Evolutionary conservation across 2,329 filamentous ascomycete species (phyloP).

Genomic region (Penicillium fuscoglaucum): DNA sequence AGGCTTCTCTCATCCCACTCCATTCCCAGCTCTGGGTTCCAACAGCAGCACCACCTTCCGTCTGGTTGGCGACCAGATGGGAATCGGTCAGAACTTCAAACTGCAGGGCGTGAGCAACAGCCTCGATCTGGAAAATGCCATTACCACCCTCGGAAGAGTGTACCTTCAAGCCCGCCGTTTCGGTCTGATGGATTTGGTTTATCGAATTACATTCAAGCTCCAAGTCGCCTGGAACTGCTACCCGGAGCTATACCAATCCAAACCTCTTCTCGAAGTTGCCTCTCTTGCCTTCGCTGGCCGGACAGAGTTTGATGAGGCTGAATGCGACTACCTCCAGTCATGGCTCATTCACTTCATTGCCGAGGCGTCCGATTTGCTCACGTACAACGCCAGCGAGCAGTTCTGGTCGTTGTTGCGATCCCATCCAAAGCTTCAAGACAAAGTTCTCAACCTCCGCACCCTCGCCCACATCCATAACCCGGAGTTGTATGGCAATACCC

Average conservation of each 20-base stretch:
- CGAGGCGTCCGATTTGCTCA: slow-evolving; percentile 15
- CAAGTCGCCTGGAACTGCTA: slow-evolving; percentile 27
- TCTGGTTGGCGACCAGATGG: slow-evolving; percentile 12
- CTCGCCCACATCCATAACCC: neutral
- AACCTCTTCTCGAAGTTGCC: slow-evolving; percentile 11
- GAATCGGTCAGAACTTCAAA: slow-evolving; percentile 3
- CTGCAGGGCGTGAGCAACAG: slow-evolving; percentile 5
- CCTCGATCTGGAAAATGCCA: slow-evolving; percentile 6
- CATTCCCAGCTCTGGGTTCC: neutral
- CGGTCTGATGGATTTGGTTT: slow-evolving; percentile 10
- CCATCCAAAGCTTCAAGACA: neutral
- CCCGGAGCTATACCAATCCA: slow-evolving; percentile 14
- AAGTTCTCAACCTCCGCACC: neutral
- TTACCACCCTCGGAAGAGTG: slow-evolving; percentile 13
- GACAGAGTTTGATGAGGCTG: neutral
- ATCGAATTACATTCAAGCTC: slow-evolving; percentile 16
- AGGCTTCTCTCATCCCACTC: neutral
- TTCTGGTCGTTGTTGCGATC: slow-evolving; percentile 14
- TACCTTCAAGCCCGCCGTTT: slow-evolving; percentile 17
- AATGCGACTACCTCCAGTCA: slow-evolving; percentile 10
- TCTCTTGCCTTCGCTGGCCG: neutral
- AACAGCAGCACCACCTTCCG: neutral
- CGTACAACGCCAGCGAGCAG: neutral
- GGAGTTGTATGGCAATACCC: neutral
- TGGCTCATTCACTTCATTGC: slow-evolving; percentile 22